Percentiles rank a stretch among this genome's conserved stretches.
These are phyloP conservation scores for Fonsecaea erecta DNA, from an alignment of 2,329 filamentous ascomycete species.

Conservation along the genomic window DNA sequence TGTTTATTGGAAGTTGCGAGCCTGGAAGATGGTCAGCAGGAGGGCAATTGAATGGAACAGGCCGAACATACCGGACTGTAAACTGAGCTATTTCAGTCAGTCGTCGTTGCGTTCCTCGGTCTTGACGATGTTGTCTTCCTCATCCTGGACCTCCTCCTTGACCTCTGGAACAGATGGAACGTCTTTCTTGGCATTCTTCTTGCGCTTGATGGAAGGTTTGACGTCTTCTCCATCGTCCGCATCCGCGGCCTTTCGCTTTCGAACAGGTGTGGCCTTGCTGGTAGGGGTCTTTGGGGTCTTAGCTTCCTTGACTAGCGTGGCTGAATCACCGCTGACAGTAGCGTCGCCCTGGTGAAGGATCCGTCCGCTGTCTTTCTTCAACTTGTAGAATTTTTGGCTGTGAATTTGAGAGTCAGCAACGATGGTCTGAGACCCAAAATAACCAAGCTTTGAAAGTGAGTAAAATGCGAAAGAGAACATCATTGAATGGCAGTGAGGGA, in stretches of 20 bases:
- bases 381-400: constrained; percentile 39
- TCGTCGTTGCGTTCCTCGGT: neutral
- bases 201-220: constrained; percentile 7
- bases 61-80: neutral
- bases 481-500: neutral
- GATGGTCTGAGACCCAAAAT: neutral
- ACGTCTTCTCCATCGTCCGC: constrained; percentile 13
- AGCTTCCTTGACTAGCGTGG: constrained; percentile 8
- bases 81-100: neutral
- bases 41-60: neutral
- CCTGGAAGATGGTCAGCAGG: neutral
- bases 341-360: constrained; percentile 21
- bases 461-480: neutral
- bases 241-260: constrained; percentile 21
- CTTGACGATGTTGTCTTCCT: neutral
- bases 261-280: constrained; percentile 15
- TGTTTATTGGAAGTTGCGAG: neutral
- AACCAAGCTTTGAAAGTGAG: neutral
- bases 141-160: constrained; percentile 6
- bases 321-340: neutral
- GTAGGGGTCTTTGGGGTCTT: constrained; percentile 9
- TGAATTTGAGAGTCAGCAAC: constrained; percentile 22
- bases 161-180: constrained; percentile 1
- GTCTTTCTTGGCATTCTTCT: constrained; percentile 14
- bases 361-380: constrained; percentile 36